Percentiles rank a stretch among this genome's conserved stretches.
phyloP scores from a whole-genome alignment of 208 protist genomes.

The Trypanosoma vivax region DNA sequence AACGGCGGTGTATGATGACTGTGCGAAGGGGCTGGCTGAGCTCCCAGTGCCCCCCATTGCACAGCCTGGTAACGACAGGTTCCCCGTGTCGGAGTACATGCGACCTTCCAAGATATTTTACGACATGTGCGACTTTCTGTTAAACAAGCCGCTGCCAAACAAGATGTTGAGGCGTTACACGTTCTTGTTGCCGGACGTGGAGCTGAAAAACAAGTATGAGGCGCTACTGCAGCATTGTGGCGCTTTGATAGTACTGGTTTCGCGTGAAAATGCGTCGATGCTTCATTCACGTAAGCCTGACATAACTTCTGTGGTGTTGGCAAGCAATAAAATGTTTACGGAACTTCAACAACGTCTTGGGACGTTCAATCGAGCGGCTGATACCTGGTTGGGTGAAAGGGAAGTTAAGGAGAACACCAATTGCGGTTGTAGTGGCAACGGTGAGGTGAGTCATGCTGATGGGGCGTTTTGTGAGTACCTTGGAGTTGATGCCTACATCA shows the following conservation, averaged over 20 bases:
- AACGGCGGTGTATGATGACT: constrained; percentile 19
- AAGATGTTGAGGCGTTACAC: constrained; percentile 31
- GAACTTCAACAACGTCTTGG: neutral
- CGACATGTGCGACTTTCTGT: constrained; percentile 43
- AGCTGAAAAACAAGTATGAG: constrained; percentile 19
- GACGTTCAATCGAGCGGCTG: neutral
- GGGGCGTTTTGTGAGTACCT: neutral
- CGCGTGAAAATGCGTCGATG: constrained; percentile 6
- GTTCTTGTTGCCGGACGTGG: constrained; percentile 34
- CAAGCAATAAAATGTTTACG: constrained; percentile 9
- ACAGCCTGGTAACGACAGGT: constrained; percentile 23
- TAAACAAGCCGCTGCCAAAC: constrained; percentile 20
- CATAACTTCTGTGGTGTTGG: neutral
- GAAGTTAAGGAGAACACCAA: neutral
- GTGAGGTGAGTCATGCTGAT: neutral
- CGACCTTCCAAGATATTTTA: constrained; percentile 51
- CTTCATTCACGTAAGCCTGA: constrained; percentile 3
- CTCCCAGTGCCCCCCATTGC: constrained; percentile 37
- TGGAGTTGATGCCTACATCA: constrained; percentile 19
- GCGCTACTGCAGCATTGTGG: constrained; percentile 29
- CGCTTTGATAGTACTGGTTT: constrained; percentile 21
- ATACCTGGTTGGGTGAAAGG: neutral
- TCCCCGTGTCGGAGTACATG: constrained; percentile 46
- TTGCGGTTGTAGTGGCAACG: neutral
- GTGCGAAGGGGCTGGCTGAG: constrained; percentile 26